phyloP scores from a whole-genome alignment of 2,329 filamentous ascomycete species.

The Dactylella cylindrospora region DNA sequence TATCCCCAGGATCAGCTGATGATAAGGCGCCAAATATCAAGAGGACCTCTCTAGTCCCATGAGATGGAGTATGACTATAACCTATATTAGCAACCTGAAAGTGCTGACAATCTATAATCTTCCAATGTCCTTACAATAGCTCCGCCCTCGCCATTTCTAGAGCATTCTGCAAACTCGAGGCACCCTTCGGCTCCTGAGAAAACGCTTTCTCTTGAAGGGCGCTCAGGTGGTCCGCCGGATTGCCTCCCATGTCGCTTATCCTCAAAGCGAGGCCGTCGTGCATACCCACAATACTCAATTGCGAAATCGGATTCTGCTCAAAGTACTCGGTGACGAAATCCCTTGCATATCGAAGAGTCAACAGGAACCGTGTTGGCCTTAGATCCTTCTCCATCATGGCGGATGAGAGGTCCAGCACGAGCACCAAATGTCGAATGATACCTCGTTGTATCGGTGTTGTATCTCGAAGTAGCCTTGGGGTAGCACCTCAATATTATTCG shows the following conservation, averaged over 20 bases:
- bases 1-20: slow-evolving; percentile 90
- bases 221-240: slow-evolving; percentile 82
- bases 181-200: slow-evolving; percentile 69
- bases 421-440: slow-evolving; percentile 92
- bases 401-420: slow-evolving; percentile 87
- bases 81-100: not conserved
- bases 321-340: slow-evolving; percentile 94
- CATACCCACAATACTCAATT: slow-evolving; percentile 90
- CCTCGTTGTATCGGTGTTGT: slow-evolving; percentile 93
- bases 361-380: slow-evolving; percentile 79
- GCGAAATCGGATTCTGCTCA: slow-evolving; percentile 97
- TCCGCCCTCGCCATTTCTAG: slow-evolving; percentile 91
- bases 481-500: slow-evolving; percentile 47
- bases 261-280: slow-evolving; percentile 83
- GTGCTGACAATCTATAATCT: not conserved
- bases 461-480: slow-evolving; percentile 75
- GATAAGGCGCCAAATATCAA: slow-evolving; percentile 88
- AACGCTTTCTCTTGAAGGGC: slow-evolving; percentile 66
- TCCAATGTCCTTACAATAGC: slow-evolving; percentile 65
- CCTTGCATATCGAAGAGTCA: slow-evolving; percentile 77
- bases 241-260: slow-evolving; percentile 86
- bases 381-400: slow-evolving; percentile 96
- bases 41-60: slow-evolving; percentile 89
- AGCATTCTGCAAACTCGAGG: slow-evolving; percentile 86
- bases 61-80: slow-evolving; percentile 77